Evolutionary conservation across 116 monocot genomes (phyloP), one percentile per base, ranked within the genome.

Genomic region (Iris pallida): DNA sequence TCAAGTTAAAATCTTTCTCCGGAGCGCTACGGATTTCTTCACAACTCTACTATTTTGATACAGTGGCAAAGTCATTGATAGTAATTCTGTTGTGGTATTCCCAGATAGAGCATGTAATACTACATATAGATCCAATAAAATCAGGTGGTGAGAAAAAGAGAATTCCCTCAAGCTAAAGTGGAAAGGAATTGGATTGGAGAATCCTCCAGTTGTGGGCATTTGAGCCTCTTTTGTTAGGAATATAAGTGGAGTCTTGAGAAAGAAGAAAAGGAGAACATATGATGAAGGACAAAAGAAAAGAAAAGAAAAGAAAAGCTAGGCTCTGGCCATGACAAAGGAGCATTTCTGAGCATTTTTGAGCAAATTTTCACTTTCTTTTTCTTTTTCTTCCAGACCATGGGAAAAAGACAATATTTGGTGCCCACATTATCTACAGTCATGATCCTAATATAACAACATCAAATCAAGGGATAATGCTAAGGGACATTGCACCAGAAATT

Each of bases 231-330:
- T 55, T 47, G 46, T 56, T 47, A 63, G 75, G 77, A 77, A 71
- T 71, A 71, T 59, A 16, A 59, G 53, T 47, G 54, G 77, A 77
- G 43, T 41, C 77, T 77, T 77, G 20, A 77, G 53, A 66, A 51
- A 71, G 77, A 77, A 71, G 70, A 71, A 77, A 76, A 69, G 49
- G 51, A 71, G 65, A 71, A 55, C 64, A 71, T 56, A 53, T 64
- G 65, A 65, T 49, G 14, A 65, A 71, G 65, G 57, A 64, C 8
- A 48, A 47, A 30, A 30, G 30, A 48, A 63, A 43, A 41, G 16
- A 69, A 59, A 5, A 7, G n/a, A n/a, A 45, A 48, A 51, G 45
- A 63, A 63, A 63, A 62, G 42, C 45, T 56, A 63, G 47, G 7
- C 5, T 8, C 18, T 43, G 61, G 61, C 42, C 44, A 45, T 45